Conservation (phyloP, 1,284 basidiomycete species). For the Pseudozyma sp. region DNA sequence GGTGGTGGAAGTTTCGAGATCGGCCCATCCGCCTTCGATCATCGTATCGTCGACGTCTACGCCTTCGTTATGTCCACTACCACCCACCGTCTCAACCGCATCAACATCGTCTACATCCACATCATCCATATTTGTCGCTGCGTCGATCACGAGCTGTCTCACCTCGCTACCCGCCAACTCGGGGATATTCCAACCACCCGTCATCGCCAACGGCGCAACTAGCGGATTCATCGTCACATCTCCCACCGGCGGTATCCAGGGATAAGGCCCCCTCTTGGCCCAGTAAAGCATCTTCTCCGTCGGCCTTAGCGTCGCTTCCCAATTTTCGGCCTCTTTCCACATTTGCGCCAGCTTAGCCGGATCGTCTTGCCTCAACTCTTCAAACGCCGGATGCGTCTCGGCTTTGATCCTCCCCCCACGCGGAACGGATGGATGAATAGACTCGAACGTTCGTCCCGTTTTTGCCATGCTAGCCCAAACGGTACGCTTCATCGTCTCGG, state of each 20-base stretch:
- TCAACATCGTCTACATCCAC: conserved; percentile 1
- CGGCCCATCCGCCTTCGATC: conserved; percentile 14
- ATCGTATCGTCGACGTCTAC: conserved; percentile 18
- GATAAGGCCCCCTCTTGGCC: conserved; percentile 26
- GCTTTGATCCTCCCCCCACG: conserved; percentile 30
- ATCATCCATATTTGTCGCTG: conserved; percentile 2
- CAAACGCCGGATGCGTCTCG: conserved; percentile 25
- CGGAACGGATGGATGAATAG: conserved; percentile 51
- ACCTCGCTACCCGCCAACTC: conserved; percentile 2
- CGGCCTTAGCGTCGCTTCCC: conserved; percentile 20
- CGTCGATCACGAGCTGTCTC: not conserved
- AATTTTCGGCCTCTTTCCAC: conserved; percentile 42
- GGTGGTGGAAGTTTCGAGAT: not conserved
- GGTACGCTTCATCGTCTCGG: conserved; percentile 16
- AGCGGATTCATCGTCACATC: conserved; percentile 18
- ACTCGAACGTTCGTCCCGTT: conserved; percentile 34
- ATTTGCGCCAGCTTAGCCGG: conserved; percentile 12
- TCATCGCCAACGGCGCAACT: conserved; percentile 14
- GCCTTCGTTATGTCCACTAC: not conserved
- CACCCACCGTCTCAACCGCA: not conserved
- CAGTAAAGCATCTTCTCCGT: conserved; percentile 41
- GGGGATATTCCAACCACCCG: conserved; percentile 32
- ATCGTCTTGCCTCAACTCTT: conserved; percentile 22
- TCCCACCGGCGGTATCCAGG: conserved; percentile 11
- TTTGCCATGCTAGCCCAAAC: conserved; percentile 42